Evolutionary conservation across 805 yeast species (phyloP), one percentile per base, ranked within the genome.

Genomic region (Yarrowia sp.): DNA sequence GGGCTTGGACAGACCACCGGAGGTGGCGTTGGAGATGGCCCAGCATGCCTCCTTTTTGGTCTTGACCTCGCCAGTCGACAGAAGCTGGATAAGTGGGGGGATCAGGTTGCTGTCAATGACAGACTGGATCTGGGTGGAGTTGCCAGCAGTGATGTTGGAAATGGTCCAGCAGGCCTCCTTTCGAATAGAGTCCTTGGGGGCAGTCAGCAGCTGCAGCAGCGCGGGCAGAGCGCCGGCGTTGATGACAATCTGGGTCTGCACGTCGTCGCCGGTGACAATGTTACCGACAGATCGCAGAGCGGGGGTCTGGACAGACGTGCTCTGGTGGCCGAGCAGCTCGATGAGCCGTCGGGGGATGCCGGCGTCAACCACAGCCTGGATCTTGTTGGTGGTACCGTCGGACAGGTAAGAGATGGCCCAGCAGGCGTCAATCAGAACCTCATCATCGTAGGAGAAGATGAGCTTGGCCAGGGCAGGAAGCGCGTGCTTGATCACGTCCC

Each of bases 91-190:
- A 72, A 91, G 85, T 70, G 93, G 97, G 49, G 98, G 99, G 72
- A 95, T 88, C 77, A 95, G 84, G 81, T 95, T 95, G 71, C 94
- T 89, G 78, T 93, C 97, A 75, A 95, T 93, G 65, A 95, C 98
- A 15, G 98, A 94, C 82, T 94, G 98, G 75, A 94, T 92, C 83
- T 95, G 99, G 71, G 90, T 93, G 26, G 93, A 81, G 79, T 91
- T 95, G 75, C 99, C 99, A 26, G 99, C 99, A 43, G 99, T 95
- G 77, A 95, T 93, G 81, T 95, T 95, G 70, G 98, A 93, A 72
- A 95, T 89, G 46, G 99, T 94, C 99, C 99, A 95, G 82, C 99
- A 92, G 5, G 98, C 97, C 82, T 95, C 99, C 79, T 95, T 95
- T 77, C 95, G 88, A 74, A 95, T 89, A 16, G 95, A 87, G 79